phyloP scores from a whole-genome alignment of 2,329 filamentous ascomycete genomes.

The Thyridium curvatum region DNA sequence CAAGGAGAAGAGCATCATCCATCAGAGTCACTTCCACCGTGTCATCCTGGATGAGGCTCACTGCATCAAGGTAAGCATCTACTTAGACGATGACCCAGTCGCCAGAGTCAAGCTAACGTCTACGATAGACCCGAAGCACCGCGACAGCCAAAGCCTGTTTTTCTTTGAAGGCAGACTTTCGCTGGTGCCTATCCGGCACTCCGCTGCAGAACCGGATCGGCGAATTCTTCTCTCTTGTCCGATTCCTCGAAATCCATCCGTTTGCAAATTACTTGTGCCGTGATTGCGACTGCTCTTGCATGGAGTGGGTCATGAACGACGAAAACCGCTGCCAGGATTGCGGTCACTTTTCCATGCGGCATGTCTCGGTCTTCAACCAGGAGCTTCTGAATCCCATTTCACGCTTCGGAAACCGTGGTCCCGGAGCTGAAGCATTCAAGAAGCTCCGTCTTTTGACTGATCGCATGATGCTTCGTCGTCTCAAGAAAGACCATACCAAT shows the following conservation, averaged over 20 bases:
- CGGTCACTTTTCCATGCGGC: slow-evolving; percentile 42
- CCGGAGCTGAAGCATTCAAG: slow-evolving; percentile 63
- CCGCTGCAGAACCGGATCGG: slow-evolving; percentile 96
- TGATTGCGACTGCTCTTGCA: slow-evolving; percentile 68
- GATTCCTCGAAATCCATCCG: slow-evolving; percentile 82
- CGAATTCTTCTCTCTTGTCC: slow-evolving; percentile 90
- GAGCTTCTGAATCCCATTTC: slow-evolving; percentile 83
- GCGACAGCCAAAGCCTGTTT: slow-evolving; percentile 95
- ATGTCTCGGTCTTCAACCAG: slow-evolving; percentile 60
- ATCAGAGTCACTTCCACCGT: slow-evolving; percentile 81
- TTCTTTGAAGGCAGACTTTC: slow-evolving; percentile 78
- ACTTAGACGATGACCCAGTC: too few relatives aligned
- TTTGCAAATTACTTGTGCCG: slow-evolving; percentile 96
- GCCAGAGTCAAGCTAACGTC: not conserved
- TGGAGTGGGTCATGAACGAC: slow-evolving; percentile 78
- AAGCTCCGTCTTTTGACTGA: slow-evolving; percentile 87
- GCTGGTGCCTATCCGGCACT: slow-evolving; percentile 94
- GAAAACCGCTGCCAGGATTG: slow-evolving; percentile 66
- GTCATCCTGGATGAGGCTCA: slow-evolving; percentile 83
- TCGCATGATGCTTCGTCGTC: slow-evolving; percentile 88
- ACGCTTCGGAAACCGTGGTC: slow-evolving; percentile 51
- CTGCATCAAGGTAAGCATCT: slow-evolving; percentile 67
- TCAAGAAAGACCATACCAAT: slow-evolving; percentile 89
- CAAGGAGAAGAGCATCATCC: slow-evolving; percentile 75
- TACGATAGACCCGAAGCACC: slow-evolving; percentile 60